phyloP scores from a whole-genome alignment of 306 rosid species.

The Begonia peltatifolia region DNA sequence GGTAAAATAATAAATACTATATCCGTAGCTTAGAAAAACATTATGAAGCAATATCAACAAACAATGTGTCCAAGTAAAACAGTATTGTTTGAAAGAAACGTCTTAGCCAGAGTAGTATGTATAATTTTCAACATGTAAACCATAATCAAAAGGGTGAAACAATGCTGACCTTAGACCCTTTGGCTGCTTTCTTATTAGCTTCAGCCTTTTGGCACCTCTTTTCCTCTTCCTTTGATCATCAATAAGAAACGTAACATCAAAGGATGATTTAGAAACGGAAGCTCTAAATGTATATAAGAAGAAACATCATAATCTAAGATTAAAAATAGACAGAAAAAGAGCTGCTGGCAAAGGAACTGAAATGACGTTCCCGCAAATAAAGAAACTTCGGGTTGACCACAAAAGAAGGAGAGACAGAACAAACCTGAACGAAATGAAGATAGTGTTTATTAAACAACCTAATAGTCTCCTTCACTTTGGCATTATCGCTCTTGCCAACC shows the following conservation, averaged over 20 bases:
- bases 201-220: slow-evolving; percentile 29
- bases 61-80: no score
- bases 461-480: slow-evolving; percentile 61
- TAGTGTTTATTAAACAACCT: slow-evolving; percentile 69
- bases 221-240: slow-evolving; percentile 50
- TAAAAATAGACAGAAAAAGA: not conserved
- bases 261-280: not conserved
- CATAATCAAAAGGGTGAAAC: not conserved
- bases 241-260: not conserved
- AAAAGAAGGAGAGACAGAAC: not conserved
- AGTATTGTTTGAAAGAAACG: not conserved
- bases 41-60: no score
- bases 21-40: no score
- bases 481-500: slow-evolving; percentile 38
- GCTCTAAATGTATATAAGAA: not conserved
- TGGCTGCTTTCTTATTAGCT: slow-evolving; percentile 21
- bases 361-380: not conserved
- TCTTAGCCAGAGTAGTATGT: not conserved
- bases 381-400: not conserved
- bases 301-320: not conserved
- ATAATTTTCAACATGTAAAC: not conserved
- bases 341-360: not conserved
- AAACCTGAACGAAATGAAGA: slow-evolving; percentile 72
- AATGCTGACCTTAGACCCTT: slow-evolving; percentile 18
- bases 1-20: no score